Evolutionary conservation across 2,329 filamentous ascomycete genomes (phyloP), one percentile per base, ranked within the genome.

Genomic region (Aspergillus intermedius): DNA sequence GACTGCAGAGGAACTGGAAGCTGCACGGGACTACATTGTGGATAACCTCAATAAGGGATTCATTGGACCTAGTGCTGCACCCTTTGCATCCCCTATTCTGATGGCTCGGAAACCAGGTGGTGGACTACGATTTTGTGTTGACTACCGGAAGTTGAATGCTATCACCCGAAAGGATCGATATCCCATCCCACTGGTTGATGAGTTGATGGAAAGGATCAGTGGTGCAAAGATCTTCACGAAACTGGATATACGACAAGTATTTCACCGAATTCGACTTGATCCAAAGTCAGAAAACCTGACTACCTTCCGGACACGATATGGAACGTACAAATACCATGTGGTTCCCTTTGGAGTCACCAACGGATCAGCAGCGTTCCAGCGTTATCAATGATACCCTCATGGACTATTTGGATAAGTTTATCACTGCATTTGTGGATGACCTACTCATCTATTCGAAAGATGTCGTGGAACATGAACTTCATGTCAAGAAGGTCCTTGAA

Each of bases 121-220:
- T n/a, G 34, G 34, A 2, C 34, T 37, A 3, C 23, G 51, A 3
- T 40, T 66, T 8, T 66, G 55, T 47, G 48, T 68, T 2, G 54
- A 70, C 43, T 69, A 67, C 44, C 28, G 5, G 28, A 32, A 32
- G 28, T 13, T 32, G 28, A 32, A 32, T 13, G 12, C 28, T 2
- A 32, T 32, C 6, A 32, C 28, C 3, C 3, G 12, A 13, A 32
- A 32, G 28, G 28, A 32, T 5, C 5, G 28, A 9, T 32, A 32
- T 32, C 28, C 28, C 12, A 32, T 32, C 28, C 28, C 28, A 3
- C 28, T 32, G 12, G 3, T 32, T 8, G 28, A 32, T 32, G 28
- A 32, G 28, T 5, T 32, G 28, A 32, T 32, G 28, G 28, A 32
- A 22, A n/a, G 43, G 1, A 13, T 66, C 2, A 7, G 7, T 8